A percentile compares a stretch with the other conserved stretches of the same genome.
Conservation (phyloP, 2,329 filamentous ascomycete genomes). For the Apiospora rasikravindrae region DNA sequence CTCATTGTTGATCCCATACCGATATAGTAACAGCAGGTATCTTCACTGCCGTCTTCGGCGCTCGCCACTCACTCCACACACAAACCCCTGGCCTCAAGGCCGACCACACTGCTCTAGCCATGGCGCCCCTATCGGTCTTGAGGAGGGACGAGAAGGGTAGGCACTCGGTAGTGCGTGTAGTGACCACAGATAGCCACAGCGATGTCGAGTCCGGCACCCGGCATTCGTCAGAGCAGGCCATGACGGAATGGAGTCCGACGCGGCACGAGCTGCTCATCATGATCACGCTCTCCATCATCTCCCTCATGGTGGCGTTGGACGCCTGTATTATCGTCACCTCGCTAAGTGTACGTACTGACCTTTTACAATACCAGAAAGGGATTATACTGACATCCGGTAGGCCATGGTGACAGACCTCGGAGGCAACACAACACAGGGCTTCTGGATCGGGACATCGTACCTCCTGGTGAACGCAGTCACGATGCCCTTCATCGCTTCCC, state of each 20-base stretch:
- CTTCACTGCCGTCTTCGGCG: background rate
- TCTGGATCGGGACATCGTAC: constrained; percentile 38
- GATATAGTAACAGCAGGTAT: too few species aligned
- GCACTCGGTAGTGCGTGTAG: background rate
- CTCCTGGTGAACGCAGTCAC: constrained; percentile 34
- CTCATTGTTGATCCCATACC: too few species aligned
- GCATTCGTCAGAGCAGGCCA: background rate
- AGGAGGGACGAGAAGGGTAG: background rate
- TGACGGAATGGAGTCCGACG: constrained; percentile 26
- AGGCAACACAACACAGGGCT: constrained; percentile 34
- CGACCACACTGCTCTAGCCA: background rate
- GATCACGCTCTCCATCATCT: constrained; percentile 28
- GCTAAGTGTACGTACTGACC: constrained; percentile 23
- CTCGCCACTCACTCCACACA: background rate
- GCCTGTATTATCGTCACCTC: constrained; percentile 30
- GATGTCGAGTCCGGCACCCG: constrained; percentile 7
- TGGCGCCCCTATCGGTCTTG: background rate
- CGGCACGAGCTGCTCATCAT: constrained; percentile 31
- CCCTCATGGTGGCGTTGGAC: constrained; percentile 31
- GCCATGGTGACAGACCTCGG: constrained; percentile 34
- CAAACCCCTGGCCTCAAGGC: background rate
- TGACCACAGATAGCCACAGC: background rate
- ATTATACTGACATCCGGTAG: constrained; percentile 17
- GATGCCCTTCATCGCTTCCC: constrained; percentile 38
- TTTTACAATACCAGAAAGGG: background rate